Evolutionary conservation across 2,329 filamentous ascomycete genomes (phyloP), one percentile per base, ranked within the genome.

Genomic region (Xylariaceae sp.): DNA sequence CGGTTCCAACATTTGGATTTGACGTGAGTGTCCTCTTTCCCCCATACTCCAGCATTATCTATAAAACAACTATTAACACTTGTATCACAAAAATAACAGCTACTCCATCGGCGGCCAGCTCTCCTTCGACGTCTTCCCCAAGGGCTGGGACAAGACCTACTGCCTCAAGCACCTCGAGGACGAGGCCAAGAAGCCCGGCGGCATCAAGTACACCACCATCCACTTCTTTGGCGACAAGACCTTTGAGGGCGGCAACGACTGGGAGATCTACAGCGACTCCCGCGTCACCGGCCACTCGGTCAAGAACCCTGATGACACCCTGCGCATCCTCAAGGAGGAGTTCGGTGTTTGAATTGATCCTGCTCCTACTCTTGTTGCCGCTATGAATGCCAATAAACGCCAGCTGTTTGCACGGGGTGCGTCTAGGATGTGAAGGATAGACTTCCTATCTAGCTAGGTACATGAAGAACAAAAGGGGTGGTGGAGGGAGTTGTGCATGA

Each of bases 191-290:
- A 75, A 78, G 65, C 74, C 78, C 33, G 83, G 80, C 61, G 84
- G 85, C 52, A 74, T 94, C 53, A 72, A 83, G 20, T 97, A 92
- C 76, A 88, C 82, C 57, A 92, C 80, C 36, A 86, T 97, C 58
- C 93, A 97, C 76, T 97, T 97, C 79, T 98, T 97, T 62, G 93
- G 93, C 55, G 93, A 98, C 77, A 98, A 97, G 83, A 88, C 88
- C 21, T 83, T 82, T 64, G 70, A 84, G 66, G 92, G 93, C 53
- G 93, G 93, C 51, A 98, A 97, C 67, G 93, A 98, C 70, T 92
- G 84, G 65, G 92, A 97, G 74, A 96, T 98, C 64, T 97, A 85
- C 69, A 75, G 72, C 55, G 92, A 97, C 65, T 63, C 77, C 44
- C 78, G 92, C 62, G 94, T 88, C 27, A 83, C 86, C 49, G 93